A percentile compares a stretch with the other conserved stretches of the same genome.
These are phyloP conservation scores for Pelargonium fulgidum DNA, from an alignment of 441 rosid species.

Conservation along the genomic window DNA sequence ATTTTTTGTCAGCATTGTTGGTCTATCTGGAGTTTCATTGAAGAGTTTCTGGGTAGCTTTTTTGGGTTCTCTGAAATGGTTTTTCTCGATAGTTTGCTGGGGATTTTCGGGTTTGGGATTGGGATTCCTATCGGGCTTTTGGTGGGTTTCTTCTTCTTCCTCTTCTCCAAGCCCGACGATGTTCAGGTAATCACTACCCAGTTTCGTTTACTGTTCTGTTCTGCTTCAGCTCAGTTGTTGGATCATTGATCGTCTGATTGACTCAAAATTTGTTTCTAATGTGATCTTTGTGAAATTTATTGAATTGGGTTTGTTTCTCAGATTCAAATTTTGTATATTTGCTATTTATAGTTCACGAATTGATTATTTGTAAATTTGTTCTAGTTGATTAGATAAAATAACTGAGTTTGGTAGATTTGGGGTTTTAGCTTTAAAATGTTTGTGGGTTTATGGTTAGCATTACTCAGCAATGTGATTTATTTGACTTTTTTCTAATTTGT, in stretches of 20 bases:
- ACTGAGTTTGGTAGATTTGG: not conserved
- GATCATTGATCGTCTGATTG: not conserved
- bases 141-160: conserved; percentile 3
- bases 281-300: not conserved
- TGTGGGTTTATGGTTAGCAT: not conserved
- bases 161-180: conserved; percentile 1
- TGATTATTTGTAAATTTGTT: not conserved
- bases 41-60: too few relatives aligned
- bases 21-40: not conserved
- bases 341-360: not conserved
- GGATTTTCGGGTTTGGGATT: not conserved
- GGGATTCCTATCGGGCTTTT: not conserved
- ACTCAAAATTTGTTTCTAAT: not conserved
- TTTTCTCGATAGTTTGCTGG: not conserved
- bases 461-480: not conserved
- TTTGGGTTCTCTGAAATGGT: not conserved
- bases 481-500: not conserved
- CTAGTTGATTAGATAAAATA: not conserved
- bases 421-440: not conserved
- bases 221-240: not conserved
- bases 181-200: not conserved
- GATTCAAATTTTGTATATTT: too few relatives aligned
- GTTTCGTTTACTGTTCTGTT: not conserved
- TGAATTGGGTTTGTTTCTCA: not conserved
- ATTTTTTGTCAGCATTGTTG: not conserved